A percentile compares a stretch with the other conserved stretches of the same genome.
phyloP scores from a whole-genome alignment of 192 early-diverging fungal species.

The Backusella westeae region DNA sequence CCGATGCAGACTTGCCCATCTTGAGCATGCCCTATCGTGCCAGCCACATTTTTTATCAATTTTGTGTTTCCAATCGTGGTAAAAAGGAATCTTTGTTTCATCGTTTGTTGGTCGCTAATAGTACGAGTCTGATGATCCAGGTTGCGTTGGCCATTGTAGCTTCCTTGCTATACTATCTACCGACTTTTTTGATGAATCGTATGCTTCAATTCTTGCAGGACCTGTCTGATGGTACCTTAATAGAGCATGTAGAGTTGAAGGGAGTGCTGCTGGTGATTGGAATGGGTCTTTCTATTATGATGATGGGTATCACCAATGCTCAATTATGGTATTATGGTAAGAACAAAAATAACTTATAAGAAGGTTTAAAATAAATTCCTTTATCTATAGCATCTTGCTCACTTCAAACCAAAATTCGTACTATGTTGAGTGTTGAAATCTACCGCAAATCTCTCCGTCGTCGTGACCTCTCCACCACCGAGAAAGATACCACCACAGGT shows the following conservation, averaged over 20 bases:
- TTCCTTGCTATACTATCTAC: not conserved
- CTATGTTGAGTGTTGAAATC: slow-evolving; percentile 51
- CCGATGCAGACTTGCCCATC: slow-evolving; percentile 37
- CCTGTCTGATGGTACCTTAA: not conserved
- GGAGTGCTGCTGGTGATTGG: slow-evolving; percentile 57
- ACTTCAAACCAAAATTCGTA: slow-evolving; percentile 27
- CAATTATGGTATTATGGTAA: slow-evolving; percentile 33
- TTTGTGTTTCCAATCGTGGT: slow-evolving; percentile 7
- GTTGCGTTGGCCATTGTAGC: not conserved
- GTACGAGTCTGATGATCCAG: not conserved
- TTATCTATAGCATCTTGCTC: slow-evolving; percentile 2
- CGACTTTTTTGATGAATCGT: slow-evolving; percentile 35
- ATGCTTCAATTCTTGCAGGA: slow-evolving; percentile 21
- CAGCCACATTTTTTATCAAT: slow-evolving; percentile 29
- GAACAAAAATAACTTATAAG: not conserved
- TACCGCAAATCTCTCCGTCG: slow-evolving; percentile 58
- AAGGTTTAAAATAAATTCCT: too few species aligned
- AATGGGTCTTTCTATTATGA: slow-evolving; percentile 43
- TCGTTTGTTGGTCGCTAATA: not conserved
- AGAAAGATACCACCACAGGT: slow-evolving; percentile 34
- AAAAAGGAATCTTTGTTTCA: not conserved
- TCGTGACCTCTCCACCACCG: slow-evolving; percentile 46
- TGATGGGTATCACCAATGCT: slow-evolving; percentile 36
- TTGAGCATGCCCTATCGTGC: slow-evolving; percentile 19
- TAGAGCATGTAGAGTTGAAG: slow-evolving; percentile 39